Evolutionary conservation across 441 rosid species (phyloP), one percentile per base, ranked within the genome.

Genomic region (Corymbia citriodora): DNA sequence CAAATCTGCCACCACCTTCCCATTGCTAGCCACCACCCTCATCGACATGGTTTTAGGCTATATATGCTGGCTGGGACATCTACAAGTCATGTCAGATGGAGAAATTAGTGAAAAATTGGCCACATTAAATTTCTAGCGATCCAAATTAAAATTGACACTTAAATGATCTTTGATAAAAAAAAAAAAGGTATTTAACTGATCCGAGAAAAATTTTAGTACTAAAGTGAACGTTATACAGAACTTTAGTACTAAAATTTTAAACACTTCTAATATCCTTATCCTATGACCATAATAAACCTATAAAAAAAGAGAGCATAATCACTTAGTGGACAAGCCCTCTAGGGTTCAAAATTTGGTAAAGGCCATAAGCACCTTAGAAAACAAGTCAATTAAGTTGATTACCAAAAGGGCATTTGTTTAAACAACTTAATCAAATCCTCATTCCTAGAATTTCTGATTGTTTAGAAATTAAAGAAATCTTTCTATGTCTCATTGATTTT

Each of bases 81-180:
- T 0, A 25, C 1, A 1, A 57, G 23, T 57, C 61, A 9, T 27
- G 21, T 57, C 27, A 1, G 54, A 0, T 0, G 4, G 54, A 52
- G 4, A 53, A 53, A 53, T 53, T 14, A 53, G 15, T 53, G 15
- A 53, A 53, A 13, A 53, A 53, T 12, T 53, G 17, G 17, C 5
- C 54, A 14, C 0, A 2, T 53, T 2, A 0, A 13, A 53, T 53
- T 53, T 53, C 16, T 2, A 2, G 15, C 7, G 2, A 53, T 6
- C 6, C 7, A 53, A 53, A 53, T 53, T 6, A 53, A 1, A 53
- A 53, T 53, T 14, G 2, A 53, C 5, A 53, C 15, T 53, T 53
- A 53, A 53, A 16, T 53, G 6, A 14, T 53, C 16, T 14, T 53
- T 53, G 14, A 12, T 14, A 14, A 53, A 40, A 40, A 40, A 40